Conservation (phyloP, 768 basidiomycete species). For the Russula ochroleuca region DNA sequence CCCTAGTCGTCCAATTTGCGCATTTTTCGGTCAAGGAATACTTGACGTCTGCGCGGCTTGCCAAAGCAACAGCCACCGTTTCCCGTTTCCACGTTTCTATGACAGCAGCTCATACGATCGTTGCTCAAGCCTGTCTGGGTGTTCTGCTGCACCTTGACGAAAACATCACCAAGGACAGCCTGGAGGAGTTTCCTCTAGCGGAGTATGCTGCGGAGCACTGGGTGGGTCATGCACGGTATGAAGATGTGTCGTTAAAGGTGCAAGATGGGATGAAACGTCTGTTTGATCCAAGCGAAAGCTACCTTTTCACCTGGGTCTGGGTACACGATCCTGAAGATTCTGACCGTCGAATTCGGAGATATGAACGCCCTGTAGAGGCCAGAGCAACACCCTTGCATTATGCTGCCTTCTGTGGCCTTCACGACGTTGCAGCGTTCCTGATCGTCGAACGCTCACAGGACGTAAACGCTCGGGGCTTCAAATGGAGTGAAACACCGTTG, state of each 20-base stretch:
- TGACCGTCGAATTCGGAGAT: too few relatives aligned
- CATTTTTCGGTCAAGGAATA: slow-evolving; percentile 19
- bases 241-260: not conserved
- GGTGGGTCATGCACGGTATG: not conserved
- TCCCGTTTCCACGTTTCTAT: not conserved
- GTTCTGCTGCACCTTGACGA: not conserved
- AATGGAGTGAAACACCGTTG: not conserved
- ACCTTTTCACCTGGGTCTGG: slow-evolving; percentile 5
- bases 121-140: not conserved
- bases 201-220: slow-evolving; percentile 10
- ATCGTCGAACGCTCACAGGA: not conserved
- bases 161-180: not conserved
- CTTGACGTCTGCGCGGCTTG: slow-evolving; percentile 6
- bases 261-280: not conserved
- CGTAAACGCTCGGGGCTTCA: not conserved
- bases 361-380: not conserved
- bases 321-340: not conserved
- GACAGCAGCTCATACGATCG: not conserved
- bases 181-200: not conserved
- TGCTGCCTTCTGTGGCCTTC: not conserved
- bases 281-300: not conserved
- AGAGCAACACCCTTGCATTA: slow-evolving; percentile 1
- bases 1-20: slow-evolving; percentile 4
- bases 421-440: not conserved
- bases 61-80: not conserved